Evolutionary conservation across 2,329 filamentous ascomycete species (phyloP).

Genomic region (Myriosclerotinia curreyana): DNA sequence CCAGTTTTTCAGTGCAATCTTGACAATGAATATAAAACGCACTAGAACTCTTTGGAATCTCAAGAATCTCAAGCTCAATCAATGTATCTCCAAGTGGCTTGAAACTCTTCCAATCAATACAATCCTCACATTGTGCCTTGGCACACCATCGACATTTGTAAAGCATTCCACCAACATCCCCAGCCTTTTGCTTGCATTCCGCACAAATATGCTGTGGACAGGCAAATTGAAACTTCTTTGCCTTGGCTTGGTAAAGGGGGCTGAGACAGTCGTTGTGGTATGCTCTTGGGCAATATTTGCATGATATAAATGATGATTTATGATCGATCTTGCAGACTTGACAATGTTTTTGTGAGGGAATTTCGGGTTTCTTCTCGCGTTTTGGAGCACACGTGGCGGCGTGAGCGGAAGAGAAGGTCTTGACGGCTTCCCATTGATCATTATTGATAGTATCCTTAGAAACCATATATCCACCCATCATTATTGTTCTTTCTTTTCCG

Average conservation of each 20-base stretch:
- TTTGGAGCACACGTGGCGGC: slow-evolving; percentile 49
- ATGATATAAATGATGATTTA: slow-evolving; percentile 48
- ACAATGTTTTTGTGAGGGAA: slow-evolving; percentile 49
- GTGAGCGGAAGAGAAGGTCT: slow-evolving; percentile 55
- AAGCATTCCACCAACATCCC: slow-evolving; percentile 43
- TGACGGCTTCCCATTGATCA: slow-evolving; percentile 55
- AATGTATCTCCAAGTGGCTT: slow-evolving; percentile 51
- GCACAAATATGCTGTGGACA: slow-evolving; percentile 56
- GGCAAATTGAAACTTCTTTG: slow-evolving; percentile 47
- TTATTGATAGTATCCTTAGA: slow-evolving; percentile 54
- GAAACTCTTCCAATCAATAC: slow-evolving; percentile 51
- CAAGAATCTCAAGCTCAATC: slow-evolving; percentile 51
- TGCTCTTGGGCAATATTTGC: slow-evolving; percentile 51
- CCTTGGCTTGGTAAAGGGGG: slow-evolving; percentile 42
- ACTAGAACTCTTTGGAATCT: slow-evolving; percentile 43
- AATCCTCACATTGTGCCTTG: slow-evolving; percentile 56
- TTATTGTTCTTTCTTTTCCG: slow-evolving; percentile 57
- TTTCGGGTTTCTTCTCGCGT: slow-evolving; percentile 46
- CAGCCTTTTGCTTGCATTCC: slow-evolving; percentile 52
- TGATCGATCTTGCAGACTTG: slow-evolving; percentile 48
- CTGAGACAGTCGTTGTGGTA: slow-evolving; percentile 53
- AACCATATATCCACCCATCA: slow-evolving; percentile 54
- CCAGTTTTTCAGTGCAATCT: slow-evolving; percentile 43
- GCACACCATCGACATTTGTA: slow-evolving; percentile 55
- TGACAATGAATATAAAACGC: slow-evolving; percentile 54